Evolutionary conservation across 352 stramenopile species (phyloP), one percentile per base, ranked within the genome.

Genomic region (Pythium sp.): DNA sequence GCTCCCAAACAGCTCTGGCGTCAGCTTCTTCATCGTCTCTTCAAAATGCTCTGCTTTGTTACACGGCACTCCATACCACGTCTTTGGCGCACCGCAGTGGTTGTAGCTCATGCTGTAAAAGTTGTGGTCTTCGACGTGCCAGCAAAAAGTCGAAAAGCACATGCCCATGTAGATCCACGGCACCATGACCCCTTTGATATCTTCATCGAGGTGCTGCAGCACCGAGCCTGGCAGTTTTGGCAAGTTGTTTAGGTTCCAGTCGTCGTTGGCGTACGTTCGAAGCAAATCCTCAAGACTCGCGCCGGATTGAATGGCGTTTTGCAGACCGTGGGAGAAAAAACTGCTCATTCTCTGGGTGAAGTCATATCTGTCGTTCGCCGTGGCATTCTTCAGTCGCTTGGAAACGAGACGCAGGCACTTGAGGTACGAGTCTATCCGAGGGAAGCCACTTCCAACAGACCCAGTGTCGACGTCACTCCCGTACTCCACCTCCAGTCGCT

Each of bases 141-240:
- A 99, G 73, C 95, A 99, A 76, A 99, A 99, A 1, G 98, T 98
- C 5, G 94, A 98, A 69, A 99, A 99, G 34, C 98, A 91, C 84
- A 98, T 99, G 24, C 98, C 98, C 72, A 99, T 96, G 79, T 99
- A 99, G 62, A 99, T 86, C 98, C 98, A 99, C n/a, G 98, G 98
- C 22, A 99, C 90, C 84, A 99, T 99, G 12, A 99, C 97, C 0
- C 98, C 98, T 73, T 98, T 99, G 64, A 99, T 98, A 54, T 98
- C 93, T 70, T 98, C 94, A 56, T 98, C 94, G 12, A 99, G 77
- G 75, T 99, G 91, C 53, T 97, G 87, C 26, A 99, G 86, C 28
- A 99, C 87, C 15, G 91, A 98, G 0, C 94, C 92, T 14, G 86
- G 83, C 51, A 97, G 78, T 61, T 98, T 97, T 0, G 98, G 97